phyloP scores from a whole-genome alignment of 2,329 filamentous ascomycete species.

The Epichloe amarillans region DNA sequence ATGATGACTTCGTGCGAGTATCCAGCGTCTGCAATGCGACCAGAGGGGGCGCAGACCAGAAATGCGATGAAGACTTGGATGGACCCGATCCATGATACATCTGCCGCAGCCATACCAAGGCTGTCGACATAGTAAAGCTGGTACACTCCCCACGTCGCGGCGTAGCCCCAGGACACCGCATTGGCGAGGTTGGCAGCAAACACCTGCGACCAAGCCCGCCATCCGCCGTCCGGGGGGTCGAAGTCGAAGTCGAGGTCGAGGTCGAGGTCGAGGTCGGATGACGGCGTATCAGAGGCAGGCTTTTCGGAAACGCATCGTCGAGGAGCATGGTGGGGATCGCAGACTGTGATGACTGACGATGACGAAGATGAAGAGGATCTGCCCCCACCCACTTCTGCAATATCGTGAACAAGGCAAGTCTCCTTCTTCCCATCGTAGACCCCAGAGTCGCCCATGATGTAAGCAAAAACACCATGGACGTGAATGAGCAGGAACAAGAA shows the following conservation, averaged over 20 bases:
- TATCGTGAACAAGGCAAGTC: neutral
- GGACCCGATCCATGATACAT: conserved; percentile 33
- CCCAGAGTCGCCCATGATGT: neutral
- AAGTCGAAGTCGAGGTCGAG: conserved; percentile 6
- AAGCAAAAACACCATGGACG: neutral
- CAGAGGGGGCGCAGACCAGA: conserved; percentile 33
- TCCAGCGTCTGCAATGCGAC: conserved; percentile 36
- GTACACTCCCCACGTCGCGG: conserved; percentile 38
- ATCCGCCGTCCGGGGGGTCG: conserved; percentile 29
- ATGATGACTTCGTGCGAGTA: conserved; percentile 28
- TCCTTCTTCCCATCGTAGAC: neutral
- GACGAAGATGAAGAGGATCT: neutral
- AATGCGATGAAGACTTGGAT: conserved; percentile 38
- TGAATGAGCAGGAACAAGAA: neutral
- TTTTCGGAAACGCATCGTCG: neutral
- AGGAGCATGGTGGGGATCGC: neutral
- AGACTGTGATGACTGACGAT: neutral
- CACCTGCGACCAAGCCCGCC: conserved; percentile 36
- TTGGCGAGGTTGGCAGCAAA: conserved; percentile 33
- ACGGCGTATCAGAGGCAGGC: neutral
- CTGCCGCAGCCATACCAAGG: conserved; percentile 20
- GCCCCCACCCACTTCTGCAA: neutral
- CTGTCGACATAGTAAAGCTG: conserved; percentile 33
- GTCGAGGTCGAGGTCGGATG: neutral
- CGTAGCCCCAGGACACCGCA: conserved; percentile 36